These are phyloP conservation scores for Penicillium griseofulvum DNA, from an alignment of 2,329 filamentous ascomycete species.

Conservation along the genomic window DNA sequence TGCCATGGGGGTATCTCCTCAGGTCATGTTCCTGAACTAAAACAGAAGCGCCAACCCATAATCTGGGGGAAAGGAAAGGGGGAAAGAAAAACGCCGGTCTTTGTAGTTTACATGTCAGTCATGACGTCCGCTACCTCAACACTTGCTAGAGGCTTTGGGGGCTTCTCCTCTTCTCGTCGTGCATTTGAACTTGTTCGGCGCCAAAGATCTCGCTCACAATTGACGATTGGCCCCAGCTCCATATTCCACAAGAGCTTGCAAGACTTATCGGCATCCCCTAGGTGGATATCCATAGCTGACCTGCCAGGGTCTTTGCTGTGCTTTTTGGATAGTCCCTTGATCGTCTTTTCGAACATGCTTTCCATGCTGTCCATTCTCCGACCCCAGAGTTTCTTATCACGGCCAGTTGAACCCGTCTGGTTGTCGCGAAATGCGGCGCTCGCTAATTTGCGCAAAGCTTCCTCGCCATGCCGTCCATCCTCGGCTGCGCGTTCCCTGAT, in stretches of 20 bases:
- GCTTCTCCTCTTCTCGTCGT: constrained; percentile 36
- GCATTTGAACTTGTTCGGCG: constrained; percentile 45
- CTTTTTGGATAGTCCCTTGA: constrained; percentile 50
- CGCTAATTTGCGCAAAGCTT: constrained; percentile 61
- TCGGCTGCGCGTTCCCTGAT: constrained; percentile 63
- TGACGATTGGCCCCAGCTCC: constrained; percentile 54
- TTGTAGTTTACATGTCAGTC: constrained; percentile 20
- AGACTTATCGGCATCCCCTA: constrained; percentile 27
- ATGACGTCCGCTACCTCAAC: constrained; percentile 25
- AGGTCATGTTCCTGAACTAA: constrained; percentile 20
- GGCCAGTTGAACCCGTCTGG: constrained; percentile 40
- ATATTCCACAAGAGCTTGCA: constrained; percentile 33
- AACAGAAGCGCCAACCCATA: constrained; percentile 17
- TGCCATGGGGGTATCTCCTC: constrained; percentile 36
- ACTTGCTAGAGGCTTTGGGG: constrained; percentile 23
- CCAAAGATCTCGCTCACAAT: constrained; percentile 61
- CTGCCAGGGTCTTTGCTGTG: constrained; percentile 31
- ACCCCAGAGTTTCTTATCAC: constrained; percentile 42
- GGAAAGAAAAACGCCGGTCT: constrained; percentile 10
- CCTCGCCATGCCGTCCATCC: constrained; percentile 64
- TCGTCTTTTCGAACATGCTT: constrained; percentile 56
- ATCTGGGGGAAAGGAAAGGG: background rate
- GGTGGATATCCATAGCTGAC: constrained; percentile 28
- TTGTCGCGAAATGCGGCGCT: constrained; percentile 48
- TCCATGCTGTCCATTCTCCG: constrained; percentile 44